Base-by-base conservation (phyloP, 768 basidiomycete species). In the Kockovaella imperatae region DNA sequence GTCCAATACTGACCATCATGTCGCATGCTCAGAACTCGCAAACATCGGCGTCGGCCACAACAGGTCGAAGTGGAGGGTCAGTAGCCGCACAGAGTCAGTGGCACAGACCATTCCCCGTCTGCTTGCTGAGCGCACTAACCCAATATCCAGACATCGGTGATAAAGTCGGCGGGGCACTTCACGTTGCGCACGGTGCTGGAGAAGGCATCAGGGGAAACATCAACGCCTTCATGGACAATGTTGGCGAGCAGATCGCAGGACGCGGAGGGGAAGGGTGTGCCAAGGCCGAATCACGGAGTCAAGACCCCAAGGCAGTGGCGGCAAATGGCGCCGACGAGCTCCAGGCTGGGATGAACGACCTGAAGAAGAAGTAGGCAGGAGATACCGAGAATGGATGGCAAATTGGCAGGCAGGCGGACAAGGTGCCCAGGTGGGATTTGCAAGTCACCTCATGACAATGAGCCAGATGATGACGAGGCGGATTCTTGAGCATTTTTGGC, bases 201-300 rank as follows among this genome's bases (percentile, higher is more conserved):
- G 62, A 64, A 52, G 56, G 46, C 24, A 45, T 64, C 40, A 41
- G 59, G 30, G 62, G 62, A 23, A 59, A 57, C 38, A 53, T 58
- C 48, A 64, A 64, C 49, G 43, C 56, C 5, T 54, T 58, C 30
- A 35, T 60, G 23, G 62, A 64, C 42, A 42, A 51, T 29, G 42
- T 54, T 38, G 62, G 62, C 15, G 58, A 59, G 38, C 35, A 39
- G 13, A 53, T 57, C 11, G 52, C 56, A 11, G 48, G 43, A 10
- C 39, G 47, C 24, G 52, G 45, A 4, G 36, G 17, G 7, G 20
- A 35, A 5, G 8, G 23, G 15, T 24, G 10, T 23, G 21, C 38
- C 6, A 29, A 26, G 5, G 45, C 53, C 7, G 32, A 32, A 21
- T 43, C 47, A 17, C 41, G 42, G 26, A 42, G 48, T 14, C 48